Base-by-base conservation (phyloP, 2,329 filamentous ascomycete species). In the Fusarium staphyleae region DNA sequence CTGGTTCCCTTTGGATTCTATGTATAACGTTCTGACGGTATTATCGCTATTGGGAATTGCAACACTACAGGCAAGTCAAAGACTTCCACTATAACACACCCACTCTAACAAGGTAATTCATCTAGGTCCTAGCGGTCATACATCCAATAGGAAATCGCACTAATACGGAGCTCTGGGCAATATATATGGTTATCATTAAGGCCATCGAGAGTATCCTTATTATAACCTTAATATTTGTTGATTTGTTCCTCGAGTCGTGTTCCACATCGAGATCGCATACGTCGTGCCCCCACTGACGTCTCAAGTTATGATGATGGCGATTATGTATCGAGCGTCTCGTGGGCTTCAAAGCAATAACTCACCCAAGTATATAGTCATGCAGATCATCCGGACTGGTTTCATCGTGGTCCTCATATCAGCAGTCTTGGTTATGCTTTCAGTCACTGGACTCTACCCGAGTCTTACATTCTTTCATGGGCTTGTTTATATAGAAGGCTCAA, bases 11-110 rank as follows among this genome's bases (percentile, higher is more conserved):
- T 5, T 33, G 26, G 16, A 22, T 14, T 43, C 40, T 32, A 33
- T 43, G 15, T 33, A 22, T 28, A 8, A 22, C 16, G 15, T 43
- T 28, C 33, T 43, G 26, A 33, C n/a, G 14, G 22, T 15, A 8
- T 4, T 43, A n/a, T 43, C 40, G 12, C 18, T 43, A n/a, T 43
- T 14, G 40, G 40, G 40, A 18, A 32, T 22, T 43, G 40, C 28
- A 19, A 43, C 19, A 32, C 10, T 33, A 5, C 40, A 43, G 13
- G 40, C 22, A 22, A 43, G 40, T 32, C 28, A 32, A 4, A 33
- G 40, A 32, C 28, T 26, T 33, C 9, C 9, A n/a, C 16, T 26
- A 15, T 19, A 8, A 6, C n/a, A 26, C 15, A 10, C 26, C 12
- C 33, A 18, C 16, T 32, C 28, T 43, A 22, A 43, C 14, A 43